Conservation (phyloP, 257 asterid genomes). For the Solanum clarkiae region DNA sequence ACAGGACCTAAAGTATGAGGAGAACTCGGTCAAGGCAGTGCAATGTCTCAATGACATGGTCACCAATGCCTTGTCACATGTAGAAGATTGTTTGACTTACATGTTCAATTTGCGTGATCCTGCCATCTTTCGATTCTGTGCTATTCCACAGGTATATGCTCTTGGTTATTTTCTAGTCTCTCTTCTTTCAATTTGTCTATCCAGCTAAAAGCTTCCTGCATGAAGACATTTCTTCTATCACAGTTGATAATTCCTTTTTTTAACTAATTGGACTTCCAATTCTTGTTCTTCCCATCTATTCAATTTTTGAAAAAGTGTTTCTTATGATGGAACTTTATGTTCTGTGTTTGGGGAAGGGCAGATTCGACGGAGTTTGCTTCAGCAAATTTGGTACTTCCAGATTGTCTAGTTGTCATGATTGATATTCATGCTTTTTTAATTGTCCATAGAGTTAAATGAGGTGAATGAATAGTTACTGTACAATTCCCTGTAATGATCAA, state of each 20-base stretch:
- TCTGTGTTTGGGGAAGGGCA: not conserved
- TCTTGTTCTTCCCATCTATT: not conserved
- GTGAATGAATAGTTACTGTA: not conserved
- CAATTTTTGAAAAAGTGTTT: not conserved
- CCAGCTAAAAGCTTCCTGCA: not conserved
- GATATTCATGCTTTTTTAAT: not conserved
- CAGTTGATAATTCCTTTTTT: not conserved
- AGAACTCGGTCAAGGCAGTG: slow-evolving; percentile 81
- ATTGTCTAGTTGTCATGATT: not conserved
- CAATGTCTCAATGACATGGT: slow-evolving; percentile 96
- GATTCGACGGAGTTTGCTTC: not conserved
- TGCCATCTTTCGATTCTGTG: slow-evolving; percentile 86
- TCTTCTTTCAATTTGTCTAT: not conserved
- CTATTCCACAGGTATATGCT: slow-evolving; percentile 80
- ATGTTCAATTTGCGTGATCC: slow-evolving; percentile 68
- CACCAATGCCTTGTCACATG: slow-evolving; percentile 75
- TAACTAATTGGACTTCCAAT: not conserved
- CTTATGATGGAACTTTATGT: not conserved
- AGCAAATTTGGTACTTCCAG: not conserved
- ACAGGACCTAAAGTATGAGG: slow-evolving; percentile 78
- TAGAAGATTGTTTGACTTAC: slow-evolving; percentile 69
- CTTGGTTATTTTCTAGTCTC: not conserved
- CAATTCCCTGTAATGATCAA: not conserved
- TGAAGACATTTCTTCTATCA: not conserved
- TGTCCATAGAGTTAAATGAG: not conserved